phyloP scores from a whole-genome alignment of 164 flowering plant genomes.

The Magnolia kwangsiensis region DNA sequence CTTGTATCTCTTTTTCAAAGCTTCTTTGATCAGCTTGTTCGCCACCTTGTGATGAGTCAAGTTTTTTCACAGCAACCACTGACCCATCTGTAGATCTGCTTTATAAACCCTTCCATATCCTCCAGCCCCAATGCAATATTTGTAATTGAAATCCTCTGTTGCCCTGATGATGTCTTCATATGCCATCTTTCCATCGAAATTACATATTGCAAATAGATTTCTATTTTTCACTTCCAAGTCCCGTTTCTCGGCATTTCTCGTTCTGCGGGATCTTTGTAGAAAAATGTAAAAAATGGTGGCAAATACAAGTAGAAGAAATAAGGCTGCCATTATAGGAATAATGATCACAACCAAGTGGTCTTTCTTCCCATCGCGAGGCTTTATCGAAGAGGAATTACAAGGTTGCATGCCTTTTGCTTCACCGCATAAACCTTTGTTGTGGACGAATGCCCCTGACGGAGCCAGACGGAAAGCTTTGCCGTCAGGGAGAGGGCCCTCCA shows the following conservation, averaged over 20 bases:
- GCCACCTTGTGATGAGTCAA: conserved; percentile 27
- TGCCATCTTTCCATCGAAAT: background rate
- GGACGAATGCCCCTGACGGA: background rate
- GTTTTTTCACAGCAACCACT: conserved; percentile 19
- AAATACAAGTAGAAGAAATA: background rate
- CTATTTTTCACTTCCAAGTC: background rate
- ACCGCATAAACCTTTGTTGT: conserved; percentile 44
- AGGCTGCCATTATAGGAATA: background rate
- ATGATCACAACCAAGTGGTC: background rate
- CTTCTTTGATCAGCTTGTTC: conserved; percentile 11
- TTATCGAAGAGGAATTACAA: conserved; percentile 12
- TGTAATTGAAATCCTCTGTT: background rate
- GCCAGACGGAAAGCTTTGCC: conserved; percentile 17
- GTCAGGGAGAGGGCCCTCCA: conserved; percentile 30
- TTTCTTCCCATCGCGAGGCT: background rate
- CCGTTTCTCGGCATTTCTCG: background rate
- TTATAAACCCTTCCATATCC: background rate
- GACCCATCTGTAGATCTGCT: conserved; percentile 10
- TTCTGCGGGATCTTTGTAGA: too few relatives aligned
- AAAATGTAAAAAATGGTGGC: background rate
- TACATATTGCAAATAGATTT: conserved; percentile 11
- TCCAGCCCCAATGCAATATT: background rate
- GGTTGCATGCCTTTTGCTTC: conserved; percentile 28
- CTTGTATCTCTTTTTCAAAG: conserved; percentile 52
- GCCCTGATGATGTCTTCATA: conserved; percentile 11